These are phyloP conservation scores for Micractinium sp. DNA, from an alignment of 139 green algal genomes.

Conservation along the genomic window DNA sequence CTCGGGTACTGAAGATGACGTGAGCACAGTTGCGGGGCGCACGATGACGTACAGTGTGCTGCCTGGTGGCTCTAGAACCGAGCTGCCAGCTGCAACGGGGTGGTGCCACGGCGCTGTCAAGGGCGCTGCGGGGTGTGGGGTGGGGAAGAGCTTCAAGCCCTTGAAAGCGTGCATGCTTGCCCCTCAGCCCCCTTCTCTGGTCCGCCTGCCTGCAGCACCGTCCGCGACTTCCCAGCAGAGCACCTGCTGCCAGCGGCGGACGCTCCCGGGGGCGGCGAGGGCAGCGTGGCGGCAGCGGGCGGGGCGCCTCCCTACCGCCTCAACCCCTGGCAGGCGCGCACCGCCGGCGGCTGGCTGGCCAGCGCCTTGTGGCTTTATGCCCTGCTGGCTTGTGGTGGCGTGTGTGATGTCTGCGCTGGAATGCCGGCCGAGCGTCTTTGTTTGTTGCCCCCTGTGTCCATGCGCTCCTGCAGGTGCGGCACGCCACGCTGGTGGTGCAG, in stretches of 20 bases:
- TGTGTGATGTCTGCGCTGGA: too few relatives aligned
- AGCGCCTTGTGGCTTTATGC: not conserved
- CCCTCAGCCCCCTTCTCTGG: not conserved
- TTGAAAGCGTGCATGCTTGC: not conserved
- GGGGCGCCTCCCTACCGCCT: slow-evolving; percentile 32
- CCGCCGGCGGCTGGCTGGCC: not conserved
- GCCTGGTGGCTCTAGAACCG: too few relatives aligned
- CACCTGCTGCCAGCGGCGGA: slow-evolving; percentile 16
- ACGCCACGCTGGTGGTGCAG: slow-evolving; percentile 73
- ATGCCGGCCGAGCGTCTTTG: too few relatives aligned
- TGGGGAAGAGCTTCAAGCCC: too few relatives aligned
- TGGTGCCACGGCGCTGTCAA: too few relatives aligned
- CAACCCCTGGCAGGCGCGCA: slow-evolving; percentile 65
- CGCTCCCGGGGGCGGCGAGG: not conserved
- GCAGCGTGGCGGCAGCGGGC: not conserved
- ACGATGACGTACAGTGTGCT: too few relatives aligned
- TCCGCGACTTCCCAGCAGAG: slow-evolving; percentile 59
- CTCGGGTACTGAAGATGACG: too few relatives aligned
- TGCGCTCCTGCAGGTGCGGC: slow-evolving; percentile 68
- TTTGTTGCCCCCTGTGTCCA: too few relatives aligned
- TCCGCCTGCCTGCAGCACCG: not conserved
- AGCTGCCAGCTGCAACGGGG: too few relatives aligned
- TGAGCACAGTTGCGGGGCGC: too few relatives aligned
- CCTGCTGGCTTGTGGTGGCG: too few relatives aligned
- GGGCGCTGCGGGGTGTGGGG: too few relatives aligned